Conservation (phyloP, 345 rosid genomes). For the Laguncularia racemosa region DNA sequence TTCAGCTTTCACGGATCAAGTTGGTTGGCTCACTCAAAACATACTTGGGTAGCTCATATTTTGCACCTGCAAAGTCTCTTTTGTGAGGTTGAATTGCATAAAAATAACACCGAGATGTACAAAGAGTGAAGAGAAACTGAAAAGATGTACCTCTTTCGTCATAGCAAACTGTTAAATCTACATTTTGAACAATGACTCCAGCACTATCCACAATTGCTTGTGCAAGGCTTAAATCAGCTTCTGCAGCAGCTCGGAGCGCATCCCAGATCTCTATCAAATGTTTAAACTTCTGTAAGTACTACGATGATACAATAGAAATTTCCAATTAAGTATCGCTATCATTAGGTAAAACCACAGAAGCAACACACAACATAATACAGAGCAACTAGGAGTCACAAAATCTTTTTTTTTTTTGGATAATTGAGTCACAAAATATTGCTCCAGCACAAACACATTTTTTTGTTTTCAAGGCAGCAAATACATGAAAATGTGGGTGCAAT, state of each 20-base stretch:
- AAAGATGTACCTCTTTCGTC: slow-evolving; percentile 71
- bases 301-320: no score
- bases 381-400: no score
- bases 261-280: slow-evolving; percentile 69
- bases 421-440: no score
- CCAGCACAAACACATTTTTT: no score
- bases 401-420: no score
- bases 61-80: slow-evolving; percentile 58
- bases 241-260: slow-evolving; percentile 87
- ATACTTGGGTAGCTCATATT: slow-evolving; percentile 89
- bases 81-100: neutral
- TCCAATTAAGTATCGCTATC: no score
- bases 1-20: slow-evolving; percentile 49
- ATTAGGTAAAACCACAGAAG: no score
- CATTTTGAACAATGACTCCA: slow-evolving; percentile 75
- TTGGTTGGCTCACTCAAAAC: slow-evolving; percentile 90
- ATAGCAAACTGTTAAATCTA: slow-evolving; percentile 71
- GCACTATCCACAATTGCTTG: slow-evolving; percentile 86
- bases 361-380: no score
- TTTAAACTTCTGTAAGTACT: no score
- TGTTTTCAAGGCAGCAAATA: no score
- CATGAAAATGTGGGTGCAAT: no score
- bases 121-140: neutral
- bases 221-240: slow-evolving; percentile 60
- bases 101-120: neutral